Base-by-base conservation (phyloP, 1,284 basidiomycete species). In the Moniliella sp. region DNA sequence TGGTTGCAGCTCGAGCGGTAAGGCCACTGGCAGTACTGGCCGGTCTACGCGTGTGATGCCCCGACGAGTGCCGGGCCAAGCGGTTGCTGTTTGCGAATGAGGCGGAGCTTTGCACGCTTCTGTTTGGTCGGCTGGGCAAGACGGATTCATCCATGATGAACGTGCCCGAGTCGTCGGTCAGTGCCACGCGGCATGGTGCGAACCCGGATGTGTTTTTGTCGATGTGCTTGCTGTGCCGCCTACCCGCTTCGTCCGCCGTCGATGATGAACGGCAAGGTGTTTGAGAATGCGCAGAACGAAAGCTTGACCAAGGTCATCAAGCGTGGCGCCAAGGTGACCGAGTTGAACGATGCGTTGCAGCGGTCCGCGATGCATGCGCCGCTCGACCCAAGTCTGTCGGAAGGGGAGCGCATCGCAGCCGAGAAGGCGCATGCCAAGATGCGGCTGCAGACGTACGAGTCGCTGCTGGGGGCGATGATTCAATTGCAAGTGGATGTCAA, bases 191-290 rank as follows among this genome's bases (percentile, higher is more conserved):
- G 30, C 36, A 46, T 23, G 50, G 47, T 21, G 77, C 79, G 15
- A 79, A 75, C 27, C 78, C 83, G 28, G 86, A 91, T 58, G 83
- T 93, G 70, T 97, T 97, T 99, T 99, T 68, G 68, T 97, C 67
- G 80, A 88, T 23, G 83, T 80, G 33, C 61, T 99, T 18, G 74
- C 82, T 17, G 78, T 97, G 19, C 72, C 86, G 14, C 91, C 91
- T 14, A 91, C 83, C 5, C 78, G 88, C 27, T 99, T 94, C 68
- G 91, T 27, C 91, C 91, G 1, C 79, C 91, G 2, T 73, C 81
- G 10, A 78, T 76, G 54, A 74, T 97, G 76, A 81, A 76, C 33
- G 91, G 91, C 43, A 76, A 73, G 40, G 68, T 88, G 1, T 93
- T 94, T 55, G 91, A 99, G 59, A 86, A 94, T 62, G 74, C 84